A percentile compares a stretch with the other conserved stretches of the same genome.
Evolutionary conservation across 2,329 filamentous ascomycete species (phyloP).

Genomic region (Colletotrichum graminicola): DNA sequence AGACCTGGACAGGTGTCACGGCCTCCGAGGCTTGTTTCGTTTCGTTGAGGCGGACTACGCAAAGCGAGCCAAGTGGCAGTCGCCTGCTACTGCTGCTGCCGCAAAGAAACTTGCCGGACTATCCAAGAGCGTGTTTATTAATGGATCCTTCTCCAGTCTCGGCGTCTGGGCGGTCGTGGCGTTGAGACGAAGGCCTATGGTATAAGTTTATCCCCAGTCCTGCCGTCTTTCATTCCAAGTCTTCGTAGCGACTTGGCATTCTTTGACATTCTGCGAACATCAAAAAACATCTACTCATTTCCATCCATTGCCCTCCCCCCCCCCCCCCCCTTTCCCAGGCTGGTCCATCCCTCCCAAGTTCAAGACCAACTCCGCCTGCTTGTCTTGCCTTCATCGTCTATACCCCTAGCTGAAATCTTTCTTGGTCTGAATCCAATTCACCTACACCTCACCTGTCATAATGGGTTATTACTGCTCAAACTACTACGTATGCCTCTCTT

Average conservation of each 20-base stretch:
- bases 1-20: conserved; percentile 40
- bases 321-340: conserved; percentile 10
- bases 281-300: conserved; percentile 10
- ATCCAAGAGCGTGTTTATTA: conserved; percentile 39
- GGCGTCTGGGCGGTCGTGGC: conserved; percentile 37
- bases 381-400: not conserved
- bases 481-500: conserved; percentile 47
- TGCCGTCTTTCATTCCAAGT: not conserved
- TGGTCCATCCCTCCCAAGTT: conserved; percentile 34
- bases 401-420: conserved; percentile 11
- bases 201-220: conserved; percentile 38
- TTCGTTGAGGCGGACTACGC: conserved; percentile 41
- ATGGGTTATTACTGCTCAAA: conserved; percentile 52
- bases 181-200: conserved; percentile 15
- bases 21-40: conserved; percentile 42
- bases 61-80: conserved; percentile 37
- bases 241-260: conserved; percentile 28
- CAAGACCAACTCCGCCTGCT: conserved; percentile 10
- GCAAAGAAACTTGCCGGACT: conserved; percentile 36
- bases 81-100: conserved; percentile 12
- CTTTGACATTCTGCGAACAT: conserved; percentile 36
- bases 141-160: conserved; percentile 28
- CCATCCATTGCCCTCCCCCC: no score
- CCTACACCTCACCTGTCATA: conserved; percentile 21
- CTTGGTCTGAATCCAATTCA: not conserved